Base-by-base conservation (phyloP, 306 rosid species). In the Canavalia ensiformis region DNA sequence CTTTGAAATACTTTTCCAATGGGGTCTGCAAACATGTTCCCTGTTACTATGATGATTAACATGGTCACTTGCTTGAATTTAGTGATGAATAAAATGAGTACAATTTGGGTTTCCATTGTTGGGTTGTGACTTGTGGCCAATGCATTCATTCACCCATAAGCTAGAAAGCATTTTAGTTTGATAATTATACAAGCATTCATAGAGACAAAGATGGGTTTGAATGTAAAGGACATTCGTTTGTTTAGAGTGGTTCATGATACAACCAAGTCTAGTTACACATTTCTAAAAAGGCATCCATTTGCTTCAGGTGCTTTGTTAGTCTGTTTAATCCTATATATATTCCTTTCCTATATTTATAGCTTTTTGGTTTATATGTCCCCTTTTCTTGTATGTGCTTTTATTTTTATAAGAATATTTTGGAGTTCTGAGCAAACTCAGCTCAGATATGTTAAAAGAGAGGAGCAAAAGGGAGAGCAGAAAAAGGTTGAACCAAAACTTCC, bases 361-460 rank as follows among this genome's bases (percentile, higher is more conserved):
- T 46, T 95, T 46, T 68, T 95, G 78, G 76, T 77, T 67, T 90
- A 76, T 81, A 71, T 81, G 75, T 88, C 82, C 55, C 99, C 98
- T n/a, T 87, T 95, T 77, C 78, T 95, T 63, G 39, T 87, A 18
- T 86, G 87, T 72, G 69, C 68, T 71, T 85, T 87, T 52, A 18
- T 92, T 80, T 85, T 93, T 60, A 58, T 93, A 35, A 86, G 81
- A 86, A 76, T 89, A 8, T 89, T 92, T 80, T 86, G 94, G 94
- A 92, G 91, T 85, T 92, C 99, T 47, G 94, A 90, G 75, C 81
- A 86, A 74, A 82, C 89, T 58, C 59, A 70, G 39, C 69, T 86
- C 77, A 80, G 9, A 56, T 76, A 64, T 66, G 80, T 33, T 76
- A 87, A 81, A 70, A 37, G 4, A 5, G 76, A 71, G 6, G 74